A percentile compares a stretch with the other conserved stretches of the same genome.
Evolutionary conservation across 129 eudicot species (phyloP).

Genomic region (Pittosporum tobira): DNA sequence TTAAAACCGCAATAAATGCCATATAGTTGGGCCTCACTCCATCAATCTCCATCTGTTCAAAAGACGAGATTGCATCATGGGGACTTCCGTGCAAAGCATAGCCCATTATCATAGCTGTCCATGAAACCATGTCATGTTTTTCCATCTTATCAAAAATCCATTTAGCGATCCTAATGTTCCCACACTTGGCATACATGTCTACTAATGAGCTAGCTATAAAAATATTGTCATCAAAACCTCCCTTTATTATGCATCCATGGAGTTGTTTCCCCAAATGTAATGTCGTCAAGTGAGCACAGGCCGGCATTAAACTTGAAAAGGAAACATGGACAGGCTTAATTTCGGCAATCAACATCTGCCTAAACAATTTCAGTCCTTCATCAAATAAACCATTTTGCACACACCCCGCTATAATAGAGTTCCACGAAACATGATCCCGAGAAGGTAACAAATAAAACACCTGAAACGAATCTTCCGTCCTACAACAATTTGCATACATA

Average conservation of each 20-base stretch:
- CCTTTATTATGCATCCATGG: conserved; percentile 51
- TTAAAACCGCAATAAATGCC: conserved; percentile 53
- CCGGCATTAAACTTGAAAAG: conserved; percentile 61
- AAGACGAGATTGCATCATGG: conserved; percentile 46
- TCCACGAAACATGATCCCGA: conserved; percentile 58
- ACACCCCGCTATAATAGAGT: conserved; percentile 53
- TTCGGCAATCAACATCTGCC: conserved; percentile 44
- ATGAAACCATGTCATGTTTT: conserved; percentile 48
- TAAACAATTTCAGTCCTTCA: conserved; percentile 53
- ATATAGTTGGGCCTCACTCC: conserved; percentile 41
- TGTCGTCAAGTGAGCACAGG: conserved; percentile 72
- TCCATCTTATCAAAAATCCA: conserved; percentile 44
- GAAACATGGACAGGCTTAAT: conserved; percentile 44
- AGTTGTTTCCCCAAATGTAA: conserved; percentile 59
- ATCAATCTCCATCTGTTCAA: conserved; percentile 44
- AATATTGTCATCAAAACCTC: conserved; percentile 43
- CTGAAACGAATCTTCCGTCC: conserved; percentile 40
- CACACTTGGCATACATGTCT: conserved; percentile 85
- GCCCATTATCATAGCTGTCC: conserved; percentile 87
- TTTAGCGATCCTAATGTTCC: conserved; percentile 44
- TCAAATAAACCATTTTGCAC: conserved; percentile 71
- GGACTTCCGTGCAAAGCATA: conserved; percentile 60
- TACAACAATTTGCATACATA: conserved; percentile 64
- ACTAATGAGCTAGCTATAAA: conserved; percentile 68
- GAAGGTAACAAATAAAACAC: conserved; percentile 39